Conservation (phyloP, 176 grass and related monocot genomes). For the Carex pumila region DNA sequence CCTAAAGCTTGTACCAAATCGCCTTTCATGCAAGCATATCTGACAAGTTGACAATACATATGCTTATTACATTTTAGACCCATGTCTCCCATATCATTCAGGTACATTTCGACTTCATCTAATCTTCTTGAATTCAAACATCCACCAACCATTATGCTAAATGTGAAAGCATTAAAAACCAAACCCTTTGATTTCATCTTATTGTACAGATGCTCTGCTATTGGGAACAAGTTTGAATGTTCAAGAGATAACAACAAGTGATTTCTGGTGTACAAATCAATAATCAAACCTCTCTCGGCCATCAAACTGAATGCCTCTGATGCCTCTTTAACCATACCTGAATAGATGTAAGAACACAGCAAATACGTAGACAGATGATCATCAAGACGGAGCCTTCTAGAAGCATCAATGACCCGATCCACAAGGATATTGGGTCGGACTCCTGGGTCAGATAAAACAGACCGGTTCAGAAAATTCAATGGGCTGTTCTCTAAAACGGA, state of each 20-base stretch:
- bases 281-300: constrained; percentile 25
- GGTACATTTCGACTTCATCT: constrained; percentile 39
- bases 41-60: constrained; percentile 23
- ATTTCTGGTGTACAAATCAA: constrained; percentile 36
- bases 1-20: constrained; percentile 27
- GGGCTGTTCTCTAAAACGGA: neutral
- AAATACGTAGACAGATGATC: neutral
- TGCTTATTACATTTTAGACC: constrained; percentile 33
- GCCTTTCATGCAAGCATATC: constrained; percentile 36
- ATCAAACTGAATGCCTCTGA: constrained; percentile 39
- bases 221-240: constrained; percentile 23
- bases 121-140: constrained; percentile 43
- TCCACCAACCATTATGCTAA: constrained; percentile 42
- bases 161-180: constrained; percentile 32
- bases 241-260: constrained; percentile 33
- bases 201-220: constrained; percentile 31
- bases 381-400: constrained; percentile 17
- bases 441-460: neutral
- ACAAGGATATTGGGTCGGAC: constrained; percentile 16
- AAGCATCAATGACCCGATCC: constrained; percentile 15
- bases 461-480: constrained; percentile 7
- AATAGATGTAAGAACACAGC: constrained; percentile 34
- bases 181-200: constrained; percentile 44
- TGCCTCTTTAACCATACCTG: neutral
- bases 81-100: constrained; percentile 44